Base-by-base conservation (phyloP, 495 filamentous ascomycete genomes). In the Paragyromitra xinjiangensis region DNA sequence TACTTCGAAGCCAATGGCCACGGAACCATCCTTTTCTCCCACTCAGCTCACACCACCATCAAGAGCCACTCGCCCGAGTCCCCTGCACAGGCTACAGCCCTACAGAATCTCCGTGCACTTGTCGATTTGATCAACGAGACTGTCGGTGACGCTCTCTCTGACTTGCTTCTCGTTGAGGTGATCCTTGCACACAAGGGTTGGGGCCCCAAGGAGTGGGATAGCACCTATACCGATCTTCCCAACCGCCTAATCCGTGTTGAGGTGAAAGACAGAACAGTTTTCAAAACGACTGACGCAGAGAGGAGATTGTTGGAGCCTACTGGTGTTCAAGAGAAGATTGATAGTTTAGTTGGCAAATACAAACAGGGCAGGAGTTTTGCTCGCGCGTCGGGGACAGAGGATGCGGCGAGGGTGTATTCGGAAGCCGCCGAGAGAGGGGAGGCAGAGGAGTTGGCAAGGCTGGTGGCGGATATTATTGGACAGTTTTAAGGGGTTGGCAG, bases 1-100 rank as follows among this genome's bases (percentile, higher is more conserved):
- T 99, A 99, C 85, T 99, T 99, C 81, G 95, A 99, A 85, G 95
- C 95, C 63, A 99, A 99, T 81, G 95, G 95, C 62, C 95, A 99
- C 83, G 95, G 95, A 67, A 99, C 95, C 29, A 93, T 98, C 29
- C 90, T 97, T 50, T 99, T 99, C 88, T 97, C 93, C 2, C 89
- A 90, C 45, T 88, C 90, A 58, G 94, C 95, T 0, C 83, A 95
- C 9, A 91, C 91, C 78, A 87, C 88, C 37, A 94, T 98, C 85
- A 87, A 88, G 71, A 91, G 86, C 67, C 89, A 91, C 58, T 89
- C 93, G 80, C 94, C 95, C 2, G 91, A 96, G 83, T 97, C 94
- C 0, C 95, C 96, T 0, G 95, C 91, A 12, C 96, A 99, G 84
- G 89, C 93, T 77, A 90, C 90, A 59, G 90, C 94, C 8, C 89